Conservation (phyloP, 2,329 filamentous ascomycete genomes). For the Cercospora nicotianae region DNA sequence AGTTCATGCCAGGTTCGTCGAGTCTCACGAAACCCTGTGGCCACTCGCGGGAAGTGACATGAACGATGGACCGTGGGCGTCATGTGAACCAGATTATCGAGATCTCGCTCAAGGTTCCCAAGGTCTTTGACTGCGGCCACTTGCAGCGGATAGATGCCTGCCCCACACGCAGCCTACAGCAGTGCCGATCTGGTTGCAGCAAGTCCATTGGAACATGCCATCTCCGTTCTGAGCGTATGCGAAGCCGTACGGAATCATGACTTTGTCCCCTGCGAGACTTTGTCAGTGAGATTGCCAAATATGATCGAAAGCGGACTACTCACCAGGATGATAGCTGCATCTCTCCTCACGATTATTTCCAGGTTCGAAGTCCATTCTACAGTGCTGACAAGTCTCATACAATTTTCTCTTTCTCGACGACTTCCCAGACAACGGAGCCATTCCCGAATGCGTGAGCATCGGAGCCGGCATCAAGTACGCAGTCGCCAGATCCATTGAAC, state of each 20-base stretch:
- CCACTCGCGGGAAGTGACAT: neutral
- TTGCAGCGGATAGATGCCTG: slow-evolving; percentile 6
- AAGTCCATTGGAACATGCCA: slow-evolving; percentile 11
- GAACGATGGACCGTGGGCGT: neutral
- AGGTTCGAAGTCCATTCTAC: slow-evolving; percentile 12
- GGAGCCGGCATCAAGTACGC: slow-evolving; percentile 8
- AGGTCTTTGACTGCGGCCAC: slow-evolving; percentile 2
- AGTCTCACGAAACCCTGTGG: neutral
- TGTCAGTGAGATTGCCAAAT: neutral
- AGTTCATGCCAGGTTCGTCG: neutral
- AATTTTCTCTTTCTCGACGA: slow-evolving; percentile 9
- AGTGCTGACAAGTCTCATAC: slow-evolving; percentile 17
- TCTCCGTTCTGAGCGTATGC: slow-evolving; percentile 13
- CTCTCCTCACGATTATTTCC: slow-evolving; percentile 12
- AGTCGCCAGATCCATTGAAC: slow-evolving; percentile 9
- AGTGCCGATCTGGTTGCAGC: slow-evolving; percentile 11
- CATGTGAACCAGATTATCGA: neutral
- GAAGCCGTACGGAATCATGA: neutral
- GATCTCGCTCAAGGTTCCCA: neutral
- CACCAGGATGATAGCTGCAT: slow-evolving; percentile 16
- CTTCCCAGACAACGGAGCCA: neutral
- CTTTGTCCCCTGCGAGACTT: neutral
- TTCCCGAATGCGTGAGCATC: neutral
- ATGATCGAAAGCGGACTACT: too few relatives aligned
- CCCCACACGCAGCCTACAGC: slow-evolving; percentile 17